A percentile compares a stretch with the other conserved stretches of the same genome.
These are phyloP conservation scores for Beauveria australis DNA, from an alignment of 2,329 filamentous ascomycete species.

Conservation along the genomic window DNA sequence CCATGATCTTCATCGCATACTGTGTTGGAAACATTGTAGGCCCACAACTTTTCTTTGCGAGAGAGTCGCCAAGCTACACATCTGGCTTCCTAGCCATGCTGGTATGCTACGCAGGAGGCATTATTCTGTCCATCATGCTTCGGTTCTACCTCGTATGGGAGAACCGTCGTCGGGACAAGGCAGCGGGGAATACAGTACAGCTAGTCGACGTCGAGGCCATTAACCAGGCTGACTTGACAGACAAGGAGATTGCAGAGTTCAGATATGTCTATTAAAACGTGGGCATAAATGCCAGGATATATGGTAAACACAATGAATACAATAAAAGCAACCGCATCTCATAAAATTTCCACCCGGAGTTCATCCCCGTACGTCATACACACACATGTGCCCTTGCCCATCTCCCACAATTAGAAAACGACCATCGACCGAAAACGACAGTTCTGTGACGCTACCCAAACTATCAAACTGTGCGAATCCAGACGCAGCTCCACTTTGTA, in stretches of 20 bases:
- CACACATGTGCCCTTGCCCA: constrained; percentile 24
- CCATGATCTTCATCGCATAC: constrained; percentile 51
- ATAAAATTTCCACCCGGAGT: background rate
- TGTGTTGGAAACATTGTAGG: constrained; percentile 53
- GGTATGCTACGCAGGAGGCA: constrained; percentile 47
- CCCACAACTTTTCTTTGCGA: constrained; percentile 51
- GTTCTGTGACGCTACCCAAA: constrained; percentile 27
- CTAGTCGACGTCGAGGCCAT: constrained; percentile 1
- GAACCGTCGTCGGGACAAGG: constrained; percentile 44
- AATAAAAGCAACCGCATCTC: background rate
- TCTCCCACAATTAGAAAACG: constrained; percentile 29
- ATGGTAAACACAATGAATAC: background rate
- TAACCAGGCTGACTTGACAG: constrained; percentile 38
- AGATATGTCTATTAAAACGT: constrained; percentile 36
- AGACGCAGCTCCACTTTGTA: constrained; percentile 16
- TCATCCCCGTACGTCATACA: constrained; percentile 27
- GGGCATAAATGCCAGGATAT: background rate
- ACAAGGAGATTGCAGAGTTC: constrained; percentile 46
- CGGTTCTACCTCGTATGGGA: constrained; percentile 41
- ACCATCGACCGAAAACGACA: constrained; percentile 30
- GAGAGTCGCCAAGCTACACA: constrained; percentile 51
- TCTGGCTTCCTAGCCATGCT: constrained; percentile 55
- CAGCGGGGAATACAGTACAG: background rate
- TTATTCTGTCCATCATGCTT: constrained; percentile 34
- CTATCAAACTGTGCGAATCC: constrained; percentile 26